Evolutionary conservation across 2,329 filamentous ascomycete species (phyloP).

Genomic region (Coleophoma cylindrospora): DNA sequence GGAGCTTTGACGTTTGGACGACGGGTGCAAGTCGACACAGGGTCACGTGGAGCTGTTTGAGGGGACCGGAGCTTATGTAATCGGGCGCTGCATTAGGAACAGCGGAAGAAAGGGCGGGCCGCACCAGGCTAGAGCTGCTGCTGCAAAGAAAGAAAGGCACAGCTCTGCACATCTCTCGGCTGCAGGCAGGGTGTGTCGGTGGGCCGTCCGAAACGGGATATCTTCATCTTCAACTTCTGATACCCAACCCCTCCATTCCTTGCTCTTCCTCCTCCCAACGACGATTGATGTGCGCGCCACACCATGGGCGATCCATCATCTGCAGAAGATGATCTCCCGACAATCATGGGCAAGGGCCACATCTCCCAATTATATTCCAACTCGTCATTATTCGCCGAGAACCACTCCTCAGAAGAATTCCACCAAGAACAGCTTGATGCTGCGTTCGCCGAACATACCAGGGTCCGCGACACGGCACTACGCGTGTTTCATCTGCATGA

Average conservation of each 20-base stretch:
- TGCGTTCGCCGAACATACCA: conserved; percentile 62
- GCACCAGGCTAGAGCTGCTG: too few species aligned
- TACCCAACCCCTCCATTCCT: neutral
- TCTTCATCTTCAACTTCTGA: neutral
- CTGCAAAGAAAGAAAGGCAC: too few species aligned
- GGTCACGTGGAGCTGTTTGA: too few species aligned
- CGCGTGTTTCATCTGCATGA: conserved; percentile 43
- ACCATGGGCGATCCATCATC: neutral
- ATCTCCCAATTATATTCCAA: conserved; percentile 3
- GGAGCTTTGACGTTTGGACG: neutral
- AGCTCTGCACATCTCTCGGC: too few species aligned
- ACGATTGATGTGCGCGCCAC: neutral
- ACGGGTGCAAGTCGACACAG: too few species aligned
- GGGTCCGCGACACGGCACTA: conserved; percentile 49
- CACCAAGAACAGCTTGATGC: conserved; percentile 54
- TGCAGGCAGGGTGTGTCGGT: too few species aligned
- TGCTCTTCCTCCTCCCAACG: neutral
- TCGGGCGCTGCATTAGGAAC: too few species aligned
- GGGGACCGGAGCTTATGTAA: too few species aligned
- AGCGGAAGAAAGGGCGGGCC: too few species aligned
- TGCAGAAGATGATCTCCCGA: conserved; percentile 3
- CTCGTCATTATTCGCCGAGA: conserved; percentile 3
- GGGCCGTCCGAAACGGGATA: too few species aligned
- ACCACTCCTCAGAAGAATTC: conserved; percentile 14
- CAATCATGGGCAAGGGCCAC: conserved; percentile 4